Conservation (phyloP, 331 rosid species). For the Malus hybrid region DNA sequence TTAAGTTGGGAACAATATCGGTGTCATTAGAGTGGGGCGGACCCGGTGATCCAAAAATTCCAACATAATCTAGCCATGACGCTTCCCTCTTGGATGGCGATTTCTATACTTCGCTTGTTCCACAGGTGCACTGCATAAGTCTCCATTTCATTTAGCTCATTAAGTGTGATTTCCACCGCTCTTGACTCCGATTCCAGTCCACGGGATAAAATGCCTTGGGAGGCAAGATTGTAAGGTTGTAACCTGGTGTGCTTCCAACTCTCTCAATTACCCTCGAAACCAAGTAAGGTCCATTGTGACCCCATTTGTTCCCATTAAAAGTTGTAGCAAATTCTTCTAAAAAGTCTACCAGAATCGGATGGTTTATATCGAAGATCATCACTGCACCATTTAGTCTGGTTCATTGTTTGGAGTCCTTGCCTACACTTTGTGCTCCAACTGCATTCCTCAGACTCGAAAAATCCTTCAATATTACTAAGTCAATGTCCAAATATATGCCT, state of each 20-base stretch:
- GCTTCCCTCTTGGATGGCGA: slow-evolving; percentile 17
- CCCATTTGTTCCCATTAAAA: slow-evolving; percentile 18
- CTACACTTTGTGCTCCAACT: slow-evolving; percentile 9
- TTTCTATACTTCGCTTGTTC: not conserved
- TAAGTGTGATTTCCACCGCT: slow-evolving; percentile 4
- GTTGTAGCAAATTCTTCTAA: slow-evolving; percentile 8
- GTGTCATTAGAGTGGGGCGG: too few species aligned
- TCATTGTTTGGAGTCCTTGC: slow-evolving; percentile 1
- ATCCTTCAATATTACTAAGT: not conserved
- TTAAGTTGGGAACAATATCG: too few species aligned
- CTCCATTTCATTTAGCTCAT: not conserved
- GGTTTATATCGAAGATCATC: slow-evolving; percentile 15
- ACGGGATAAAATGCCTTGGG: slow-evolving; percentile 13
- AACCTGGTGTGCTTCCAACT: not conserved
- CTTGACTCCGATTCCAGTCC: slow-evolving; percentile 6
- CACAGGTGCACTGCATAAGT: slow-evolving; percentile 17
- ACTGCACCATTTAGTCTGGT: slow-evolving; percentile 9
- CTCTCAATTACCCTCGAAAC: slow-evolving; percentile 15
- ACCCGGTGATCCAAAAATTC: too few species aligned
- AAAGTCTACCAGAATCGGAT: slow-evolving; percentile 12
- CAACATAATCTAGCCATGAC: not conserved
- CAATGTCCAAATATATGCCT: slow-evolving; percentile 18
- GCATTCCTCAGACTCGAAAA: slow-evolving; percentile 3
- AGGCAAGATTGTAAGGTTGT: slow-evolving; percentile 13
- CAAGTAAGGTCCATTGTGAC: slow-evolving; percentile 15